These are phyloP conservation scores for Globisporangium paroecandrum DNA, from an alignment of 352 stramenopile species.

Conservation along the genomic window DNA sequence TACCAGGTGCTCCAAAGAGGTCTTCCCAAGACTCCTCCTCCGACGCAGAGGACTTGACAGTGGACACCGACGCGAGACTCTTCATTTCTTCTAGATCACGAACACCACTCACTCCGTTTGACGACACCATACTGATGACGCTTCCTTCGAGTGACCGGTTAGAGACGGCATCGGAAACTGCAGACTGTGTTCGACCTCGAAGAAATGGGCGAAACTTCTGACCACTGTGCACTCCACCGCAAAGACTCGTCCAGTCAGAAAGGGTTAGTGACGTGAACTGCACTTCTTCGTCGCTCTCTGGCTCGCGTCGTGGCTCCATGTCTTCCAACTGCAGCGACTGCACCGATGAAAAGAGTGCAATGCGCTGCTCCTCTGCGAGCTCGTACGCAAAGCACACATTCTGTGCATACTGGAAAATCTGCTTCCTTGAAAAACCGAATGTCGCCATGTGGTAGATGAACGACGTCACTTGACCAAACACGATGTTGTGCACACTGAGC, in stretches of 20 bases:
- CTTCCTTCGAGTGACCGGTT: slow-evolving; percentile 30
- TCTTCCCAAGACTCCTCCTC: slow-evolving; percentile 69
- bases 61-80: slow-evolving; percentile 45
- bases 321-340: slow-evolving; percentile 33
- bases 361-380: slow-evolving; percentile 73
- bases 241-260: slow-evolving; percentile 58
- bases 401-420: slow-evolving; percentile 70
- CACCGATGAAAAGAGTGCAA: slow-evolving; percentile 57
- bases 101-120: slow-evolving; percentile 20
- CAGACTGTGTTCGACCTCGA: slow-evolving; percentile 24
- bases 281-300: slow-evolving; percentile 32
- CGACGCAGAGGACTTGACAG: slow-evolving; percentile 21
- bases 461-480: slow-evolving; percentile 70
- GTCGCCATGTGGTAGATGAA: slow-evolving; percentile 77
- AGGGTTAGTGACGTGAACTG: slow-evolving; percentile 62
- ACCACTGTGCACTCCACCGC: slow-evolving; percentile 16
- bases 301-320: slow-evolving; percentile 14
- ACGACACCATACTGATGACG: slow-evolving; percentile 21
- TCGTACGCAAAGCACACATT: slow-evolving; percentile 82
- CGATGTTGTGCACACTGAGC: slow-evolving; percentile 70
- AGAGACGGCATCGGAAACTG: slow-evolving; percentile 15
- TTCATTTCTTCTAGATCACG: slow-evolving; percentile 70
- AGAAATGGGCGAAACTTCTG: slow-evolving; percentile 31
- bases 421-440: slow-evolving; percentile 59
- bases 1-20: slow-evolving; percentile 47